Percentiles rank a stretch among this genome's conserved stretches.
These are phyloP conservation scores for Lactifluus echinatus DNA, from an alignment of 768 basidiomycete genomes.

Conservation along the genomic window DNA sequence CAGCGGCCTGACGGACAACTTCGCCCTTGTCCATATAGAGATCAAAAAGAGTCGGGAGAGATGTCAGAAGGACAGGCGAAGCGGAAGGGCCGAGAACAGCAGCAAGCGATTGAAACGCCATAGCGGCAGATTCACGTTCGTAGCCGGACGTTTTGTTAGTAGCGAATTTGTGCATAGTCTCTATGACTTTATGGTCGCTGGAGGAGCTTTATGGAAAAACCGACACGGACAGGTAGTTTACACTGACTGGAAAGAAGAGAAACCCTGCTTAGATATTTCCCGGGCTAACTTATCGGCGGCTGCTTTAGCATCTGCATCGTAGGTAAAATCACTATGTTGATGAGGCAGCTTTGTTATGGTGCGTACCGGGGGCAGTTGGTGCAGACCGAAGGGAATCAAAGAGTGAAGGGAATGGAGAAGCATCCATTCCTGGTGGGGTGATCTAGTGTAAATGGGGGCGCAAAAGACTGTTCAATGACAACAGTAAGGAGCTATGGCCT, in stretches of 20 bases:
- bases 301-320: conserved; percentile 61
- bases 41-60: conserved; percentile 70
- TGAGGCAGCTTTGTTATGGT: not conserved
- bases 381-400: conserved; percentile 34
- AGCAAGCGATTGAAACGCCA: conserved; percentile 71
- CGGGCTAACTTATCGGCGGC: conserved; percentile 76
- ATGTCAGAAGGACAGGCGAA: conserved; percentile 68
- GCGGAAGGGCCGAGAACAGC: conserved; percentile 57
- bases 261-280: conserved; percentile 54
- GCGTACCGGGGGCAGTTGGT: conserved; percentile 32
- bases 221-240: not conserved
- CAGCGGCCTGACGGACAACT: conserved; percentile 77
- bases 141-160: conserved; percentile 82
- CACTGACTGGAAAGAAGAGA: conserved; percentile 52
- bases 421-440: conserved; percentile 35
- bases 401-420: conserved; percentile 38
- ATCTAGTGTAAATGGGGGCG: conserved; percentile 41
- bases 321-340: not conserved
- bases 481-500: not conserved
- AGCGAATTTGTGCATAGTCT: conserved; percentile 58
- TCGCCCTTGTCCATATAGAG: conserved; percentile 92
- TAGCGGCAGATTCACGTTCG: conserved; percentile 80
- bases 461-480: conserved; percentile 21
- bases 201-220: conserved; percentile 17
- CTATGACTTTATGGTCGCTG: conserved; percentile 56